Base-by-base conservation (phyloP, 495 filamentous ascomycete genomes). In the Hyaloscypha bicolor region DNA sequence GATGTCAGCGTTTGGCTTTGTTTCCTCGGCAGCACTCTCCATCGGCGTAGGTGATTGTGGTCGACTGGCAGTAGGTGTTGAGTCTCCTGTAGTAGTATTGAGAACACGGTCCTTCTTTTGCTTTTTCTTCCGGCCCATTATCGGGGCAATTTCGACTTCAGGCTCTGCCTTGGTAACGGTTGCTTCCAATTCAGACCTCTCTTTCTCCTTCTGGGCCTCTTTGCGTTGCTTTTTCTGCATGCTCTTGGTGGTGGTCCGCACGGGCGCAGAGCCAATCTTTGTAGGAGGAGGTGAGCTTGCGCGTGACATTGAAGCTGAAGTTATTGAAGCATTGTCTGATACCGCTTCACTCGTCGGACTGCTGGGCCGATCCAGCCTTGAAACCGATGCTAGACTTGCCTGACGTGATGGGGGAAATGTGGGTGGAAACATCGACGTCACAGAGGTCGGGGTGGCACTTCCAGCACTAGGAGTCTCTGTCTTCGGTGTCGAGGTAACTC, bases 41-140 rank as follows among this genome's bases (percentile, higher is more conserved):
- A 53, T 39, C n/a, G 62, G 69, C 45, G 55, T 53, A 33, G 70
- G 73, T 33, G 73, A 72, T 42, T 64, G 59, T 35, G 69, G 69
- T 29, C 72, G 74, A 55, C 82, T 82, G n/a, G 78, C 71, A 0
- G 74, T 74, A 14, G 77, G 71, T 12, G 79, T 79, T 2, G 81
- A 76, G 0, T 78, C 73, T 11, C 80, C 80, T 12, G 78, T 77
- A 31, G 77, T 76, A 25, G 63, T 71, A 19, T 71, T 65, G 69
- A 68, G 75, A 78, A 73, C 68, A 62, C 80, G 82, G 39, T 85
- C 84, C 79, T 94, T 96, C 81, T 93, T 95, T 71, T 92, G 87
- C 80, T 97, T 97, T 79, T 94, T 94, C 79, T 96, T 96, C 45
- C 93, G 81, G 33, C 91, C 91, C 48, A 95, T 79, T 51, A 97